These are phyloP conservation scores for Phytophthora boehmeriae DNA, from an alignment of 352 stramenopile species.

Conservation along the genomic window DNA sequence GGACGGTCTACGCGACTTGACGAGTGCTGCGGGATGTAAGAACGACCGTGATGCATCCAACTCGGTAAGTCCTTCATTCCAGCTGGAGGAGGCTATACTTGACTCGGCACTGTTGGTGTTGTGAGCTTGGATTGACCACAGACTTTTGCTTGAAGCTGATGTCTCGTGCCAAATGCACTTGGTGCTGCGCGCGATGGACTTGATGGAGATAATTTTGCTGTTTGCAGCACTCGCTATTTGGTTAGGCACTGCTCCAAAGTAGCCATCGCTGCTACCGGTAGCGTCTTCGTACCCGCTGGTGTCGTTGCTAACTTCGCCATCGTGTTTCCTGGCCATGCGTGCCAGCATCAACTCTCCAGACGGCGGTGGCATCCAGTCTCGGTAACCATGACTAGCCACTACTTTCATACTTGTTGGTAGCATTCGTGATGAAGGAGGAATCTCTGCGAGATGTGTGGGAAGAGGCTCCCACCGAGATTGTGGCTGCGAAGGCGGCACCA, in stretches of 20 bases:
- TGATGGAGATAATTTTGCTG: slow-evolving; percentile 70
- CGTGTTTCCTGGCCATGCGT: slow-evolving; percentile 15
- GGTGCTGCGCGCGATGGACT: slow-evolving; percentile 40
- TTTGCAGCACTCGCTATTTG: slow-evolving; percentile 21
- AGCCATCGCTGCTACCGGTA: slow-evolving; percentile 25
- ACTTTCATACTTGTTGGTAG: slow-evolving; percentile 23
- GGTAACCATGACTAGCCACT: slow-evolving; percentile 8
- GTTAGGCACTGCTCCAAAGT: slow-evolving; percentile 31
- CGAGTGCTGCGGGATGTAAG: slow-evolving; percentile 45
- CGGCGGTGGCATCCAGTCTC: slow-evolving; percentile 17
- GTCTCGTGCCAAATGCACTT: slow-evolving; percentile 30
- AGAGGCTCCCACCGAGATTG: slow-evolving; percentile 23
- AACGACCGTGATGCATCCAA: slow-evolving; percentile 44
- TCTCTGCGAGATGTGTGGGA: slow-evolving; percentile 17
- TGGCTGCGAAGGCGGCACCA: slow-evolving; percentile 26
- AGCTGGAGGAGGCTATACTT: slow-evolving; percentile 21
- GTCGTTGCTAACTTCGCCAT: slow-evolving; percentile 11
- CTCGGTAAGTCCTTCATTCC: slow-evolving; percentile 8
- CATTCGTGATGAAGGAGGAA: slow-evolving; percentile 12
- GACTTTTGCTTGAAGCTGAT: slow-evolving; percentile 14
- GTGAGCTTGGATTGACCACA: slow-evolving; percentile 19
- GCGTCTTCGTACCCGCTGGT: slow-evolving; percentile 31
- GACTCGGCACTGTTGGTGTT: slow-evolving; percentile 30
- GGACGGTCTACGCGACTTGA: slow-evolving; percentile 14
- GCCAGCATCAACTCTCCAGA: slow-evolving; percentile 17